These are phyloP conservation scores for Catharanthus roseus DNA, from an alignment of 257 asterid species.

Conservation along the genomic window DNA sequence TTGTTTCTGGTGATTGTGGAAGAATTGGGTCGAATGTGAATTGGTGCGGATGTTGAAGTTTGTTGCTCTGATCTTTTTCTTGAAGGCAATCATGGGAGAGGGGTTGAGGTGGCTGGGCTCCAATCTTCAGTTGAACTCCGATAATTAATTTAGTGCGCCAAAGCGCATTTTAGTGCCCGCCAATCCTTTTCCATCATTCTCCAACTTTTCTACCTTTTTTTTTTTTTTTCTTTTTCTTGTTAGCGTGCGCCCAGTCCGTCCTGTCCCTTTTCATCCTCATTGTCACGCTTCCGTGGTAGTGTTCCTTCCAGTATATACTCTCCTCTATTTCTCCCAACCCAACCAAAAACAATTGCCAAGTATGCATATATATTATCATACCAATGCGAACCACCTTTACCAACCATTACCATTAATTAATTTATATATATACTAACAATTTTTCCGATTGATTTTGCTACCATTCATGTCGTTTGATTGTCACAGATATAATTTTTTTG, in stretches of 20 bases:
- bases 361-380: no score
- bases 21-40: conserved; percentile 7
- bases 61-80: conserved; percentile 11
- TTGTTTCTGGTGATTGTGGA: conserved; percentile 5
- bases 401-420: no score
- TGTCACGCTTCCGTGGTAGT: conserved; percentile 9
- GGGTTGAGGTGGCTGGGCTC: conserved; percentile 26
- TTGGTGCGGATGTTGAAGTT: conserved; percentile 11
- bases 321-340: background rate
- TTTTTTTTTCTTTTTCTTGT: conserved; percentile 15
- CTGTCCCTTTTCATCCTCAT: conserved; percentile 8
- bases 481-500: no score
- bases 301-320: no score
- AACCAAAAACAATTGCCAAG: background rate
- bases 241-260: conserved; percentile 26
- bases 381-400: no score
- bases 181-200: conserved; percentile 28
- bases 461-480: no score
- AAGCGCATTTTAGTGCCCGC: conserved; percentile 33
- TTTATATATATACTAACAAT: no score
- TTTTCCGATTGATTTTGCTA: no score
- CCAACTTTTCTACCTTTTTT: conserved; percentile 9
- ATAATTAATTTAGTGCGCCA: conserved; percentile 25
- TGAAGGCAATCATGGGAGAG: conserved; percentile 31
- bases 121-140: conserved; percentile 11